Base-by-base conservation (phyloP, 768 basidiomycete genomes). In the Psilocybe sp. region DNA sequence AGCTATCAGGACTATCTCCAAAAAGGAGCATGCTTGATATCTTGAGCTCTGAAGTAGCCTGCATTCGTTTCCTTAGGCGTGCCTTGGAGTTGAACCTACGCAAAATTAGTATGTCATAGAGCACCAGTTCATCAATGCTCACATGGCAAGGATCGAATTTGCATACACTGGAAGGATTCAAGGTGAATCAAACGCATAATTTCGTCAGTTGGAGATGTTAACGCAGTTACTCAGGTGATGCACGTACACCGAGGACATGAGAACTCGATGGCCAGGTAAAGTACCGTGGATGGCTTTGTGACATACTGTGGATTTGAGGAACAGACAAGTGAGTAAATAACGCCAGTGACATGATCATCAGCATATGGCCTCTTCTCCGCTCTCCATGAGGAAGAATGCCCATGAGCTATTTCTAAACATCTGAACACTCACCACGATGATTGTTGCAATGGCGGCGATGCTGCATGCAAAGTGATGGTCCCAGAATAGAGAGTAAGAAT, bases 101-200 rank as follows among this genome's bases (percentile, higher is more conserved):
- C 9, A 20, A 38, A 18, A 16, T 35, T 14, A 46, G 36, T 39
- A 40, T n/a, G n/a, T 28, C 15, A 32, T 7, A 31, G 16, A n/a
- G 28, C 40, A 18, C 23, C 14, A 16, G 43, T 37, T 14, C 6
- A 13, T 19, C 4, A 38, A 6, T 4, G 19, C 46, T 12, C 20
- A 56, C 55, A 56, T 43, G 8, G 55, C 52, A 6, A 56, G 45
- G 9, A 56, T 53, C 8, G 55, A 56, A 14, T 56, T 56, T 9
- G 49, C 52, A 12, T 56, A 56, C 15, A 56, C 55, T 56, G 15
- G n/a, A 18, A 42, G 35, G 14, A 20, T 18, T 15, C 16, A n/a
- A n/a, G n/a, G n/a, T n/a, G n/a, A n/a, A n/a, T n/a, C n/a, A n/a
- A n/a, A n/a, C n/a, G n/a, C n/a, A n/a, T n/a, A n/a, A n/a, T n/a